These are phyloP conservation scores for Astragalus membranaceus DNA, from an alignment of 306 rosid genomes.

Conservation along the genomic window DNA sequence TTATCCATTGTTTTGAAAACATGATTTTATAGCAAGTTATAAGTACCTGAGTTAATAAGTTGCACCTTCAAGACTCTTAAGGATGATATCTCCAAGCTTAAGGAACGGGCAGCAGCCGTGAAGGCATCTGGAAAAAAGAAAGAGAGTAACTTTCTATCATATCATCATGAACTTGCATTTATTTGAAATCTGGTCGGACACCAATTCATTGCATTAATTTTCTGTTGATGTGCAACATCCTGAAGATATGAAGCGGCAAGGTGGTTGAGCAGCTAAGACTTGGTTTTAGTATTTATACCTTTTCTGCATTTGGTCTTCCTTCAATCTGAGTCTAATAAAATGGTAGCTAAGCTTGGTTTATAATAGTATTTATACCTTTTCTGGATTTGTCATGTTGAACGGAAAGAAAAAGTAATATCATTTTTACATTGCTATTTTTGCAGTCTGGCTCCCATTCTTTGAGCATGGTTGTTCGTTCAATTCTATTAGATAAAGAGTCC, in stretches of 20 bases:
- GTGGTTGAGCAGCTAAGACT: slow-evolving; percentile 82
- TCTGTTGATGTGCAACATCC: slow-evolving; percentile 49
- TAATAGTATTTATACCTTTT: slow-evolving; percentile 5
- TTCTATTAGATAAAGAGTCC: slow-evolving; percentile 75
- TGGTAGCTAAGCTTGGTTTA: slow-evolving; percentile 59
- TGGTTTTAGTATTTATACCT: background rate
- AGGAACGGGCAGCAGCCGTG: too few species aligned
- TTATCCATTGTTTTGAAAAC: too few species aligned
- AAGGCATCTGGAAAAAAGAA: too few species aligned
- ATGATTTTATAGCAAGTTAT: too few species aligned
- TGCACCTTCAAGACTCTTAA: too few species aligned
- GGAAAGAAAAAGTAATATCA: background rate
- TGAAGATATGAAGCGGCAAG: too few species aligned
- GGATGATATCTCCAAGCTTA: too few species aligned
- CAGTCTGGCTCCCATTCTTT: slow-evolving; percentile 64
- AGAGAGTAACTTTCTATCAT: too few species aligned
- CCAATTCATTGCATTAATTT: too few species aligned
- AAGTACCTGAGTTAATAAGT: too few species aligned
- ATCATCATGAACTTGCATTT: too few species aligned
- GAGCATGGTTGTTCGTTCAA: slow-evolving; percentile 63
- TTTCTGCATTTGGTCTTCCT: slow-evolving; percentile 67
- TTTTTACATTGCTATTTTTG: slow-evolving; percentile 6
- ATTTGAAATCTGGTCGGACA: too few species aligned
- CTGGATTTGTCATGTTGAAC: slow-evolving; percentile 12
- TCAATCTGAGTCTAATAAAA: slow-evolving; percentile 58